Base-by-base conservation (phyloP, 495 filamentous ascomycete genomes). In the Daldinia childiae region DNA sequence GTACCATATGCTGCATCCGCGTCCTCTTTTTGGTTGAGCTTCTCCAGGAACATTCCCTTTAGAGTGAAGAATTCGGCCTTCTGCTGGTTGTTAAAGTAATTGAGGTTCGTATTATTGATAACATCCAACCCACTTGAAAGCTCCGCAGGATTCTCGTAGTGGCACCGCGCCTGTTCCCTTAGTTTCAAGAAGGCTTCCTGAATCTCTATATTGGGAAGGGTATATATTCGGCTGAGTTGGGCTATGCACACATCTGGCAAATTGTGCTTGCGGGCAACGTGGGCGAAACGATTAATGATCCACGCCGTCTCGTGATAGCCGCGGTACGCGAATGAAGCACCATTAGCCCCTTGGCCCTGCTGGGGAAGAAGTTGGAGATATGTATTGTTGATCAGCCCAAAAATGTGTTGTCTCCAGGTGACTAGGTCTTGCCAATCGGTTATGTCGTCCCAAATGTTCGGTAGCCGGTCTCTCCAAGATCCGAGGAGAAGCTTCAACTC, bases 361-460 rank as follows among this genome's bases (percentile, higher is more conserved):
- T 86, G 90, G 4, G 93, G 96, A 30, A 98, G 79, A 62, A 99
- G 86, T 27, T 88, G 87, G 4, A 99, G 89, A 75, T 99, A 99
- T 0, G 93, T 97, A 11, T 84, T 87, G 76, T 99, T 99, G 81
- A 99, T 99, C 12, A 98, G 88, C 57, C 94, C 90, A 83, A 99
- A 99, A 69, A 99, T 96, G 79, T 99, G 96, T 77, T 98, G 96
- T 72, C 96, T 89, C 96, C 96, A 99, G 2, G 96, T 98, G 19
- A 99, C 95, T 21, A 99, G 85, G 75, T 98, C 96, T 76, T 98
- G 95, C 96, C 96, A 99, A 24, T 94, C 92, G 73, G 97, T 97
- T 81, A 99, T 99, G 76, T 99, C 96, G 73, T 99, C 96, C 96
- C 96, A 99, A 8, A 97, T 90, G 73, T 99, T 99, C 2, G 96